Evolutionary conservation across 2,329 filamentous ascomycete species (phyloP), one percentile per base, ranked within the genome.

Genomic region (Hirsutella rhossiliensis): DNA sequence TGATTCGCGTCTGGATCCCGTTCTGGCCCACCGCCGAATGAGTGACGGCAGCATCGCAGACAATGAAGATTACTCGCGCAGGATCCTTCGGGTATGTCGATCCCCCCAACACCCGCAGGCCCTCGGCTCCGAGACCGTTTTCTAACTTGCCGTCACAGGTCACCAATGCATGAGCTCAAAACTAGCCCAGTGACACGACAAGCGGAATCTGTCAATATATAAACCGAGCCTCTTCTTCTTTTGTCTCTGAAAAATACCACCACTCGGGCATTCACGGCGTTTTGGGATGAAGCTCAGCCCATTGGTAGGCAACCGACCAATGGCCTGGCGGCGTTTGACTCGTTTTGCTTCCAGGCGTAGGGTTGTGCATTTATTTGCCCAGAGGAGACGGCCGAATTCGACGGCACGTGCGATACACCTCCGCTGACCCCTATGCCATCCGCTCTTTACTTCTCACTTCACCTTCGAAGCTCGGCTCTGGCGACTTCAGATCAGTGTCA

Each of bases 1-100:
- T 13, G 90, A 97, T 60, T 82, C 85, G 37, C 80, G 90, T 44
- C 78, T 96, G 45, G 90, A 97, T 52, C 87, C 88, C 8, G 81
- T 88, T 51, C 82, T 94, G 75, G 82, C 83, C 46, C 78, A 88
- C 54, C 76, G 87, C 59, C 79, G 89, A 64, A 76, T 90, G 68
- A 96, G 90, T 66, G 87, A 92, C 57, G 90, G 90, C 54, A 96
- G 89, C 64, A 96, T 97, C 63, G 90, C 89, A 43, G 90, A 97
- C 63, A 94, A 96, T 66, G 81, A 94, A 66, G 90, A 97, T 63
- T 97, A 95, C 68, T 96, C 90, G 50, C 80, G 90, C 67, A 84
- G 86, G 67, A 96, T 97, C 65, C 76, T 97, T 59, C 86, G 94
- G 80, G 90, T 94, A 75, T 52, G 77, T 68, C 45, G 5, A 27